A percentile compares a stretch with the other conserved stretches of the same genome.
phyloP scores from a whole-genome alignment of 2,329 filamentous ascomycete genomes.

The Corinectria fuckeliana region DNA sequence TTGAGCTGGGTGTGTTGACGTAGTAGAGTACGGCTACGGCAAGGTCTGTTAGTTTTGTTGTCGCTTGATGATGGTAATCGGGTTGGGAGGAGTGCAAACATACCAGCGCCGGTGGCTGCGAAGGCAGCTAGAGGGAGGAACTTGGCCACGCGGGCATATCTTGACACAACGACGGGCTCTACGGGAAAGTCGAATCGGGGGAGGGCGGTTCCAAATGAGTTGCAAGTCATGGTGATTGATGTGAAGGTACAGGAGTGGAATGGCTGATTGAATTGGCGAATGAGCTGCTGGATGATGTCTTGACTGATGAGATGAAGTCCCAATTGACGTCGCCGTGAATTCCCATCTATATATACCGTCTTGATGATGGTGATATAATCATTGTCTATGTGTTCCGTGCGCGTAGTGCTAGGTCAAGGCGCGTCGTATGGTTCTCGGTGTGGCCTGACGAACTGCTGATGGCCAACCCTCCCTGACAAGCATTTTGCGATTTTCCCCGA shows the following conservation, averaged over 20 bases:
- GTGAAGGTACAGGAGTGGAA: neutral
- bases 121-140: constrained; percentile 1
- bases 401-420: neutral
- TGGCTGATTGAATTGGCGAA: neutral
- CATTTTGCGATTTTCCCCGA: neutral
- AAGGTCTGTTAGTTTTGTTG: neutral
- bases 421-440: constrained; percentile 2
- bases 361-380: neutral
- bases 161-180: constrained; percentile 2
- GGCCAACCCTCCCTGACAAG: neutral
- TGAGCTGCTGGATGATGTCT: neutral
- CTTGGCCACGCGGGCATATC: constrained; percentile 1
- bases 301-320: neutral
- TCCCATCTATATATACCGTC: constrained; percentile 11
- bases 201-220: constrained; percentile 9
- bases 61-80: neutral
- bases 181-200: constrained; percentile 9
- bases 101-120: constrained; percentile 5
- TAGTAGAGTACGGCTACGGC: neutral
- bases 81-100: neutral
- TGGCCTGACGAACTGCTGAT: constrained; percentile 10
- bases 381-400: neutral
- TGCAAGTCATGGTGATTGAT: constrained; percentile 4
- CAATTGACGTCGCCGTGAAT: neutral
- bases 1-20: neutral